Evolutionary conservation across 768 basidiomycete genomes (phyloP).

Genomic region (Rhodotorula babjevae): DNA sequence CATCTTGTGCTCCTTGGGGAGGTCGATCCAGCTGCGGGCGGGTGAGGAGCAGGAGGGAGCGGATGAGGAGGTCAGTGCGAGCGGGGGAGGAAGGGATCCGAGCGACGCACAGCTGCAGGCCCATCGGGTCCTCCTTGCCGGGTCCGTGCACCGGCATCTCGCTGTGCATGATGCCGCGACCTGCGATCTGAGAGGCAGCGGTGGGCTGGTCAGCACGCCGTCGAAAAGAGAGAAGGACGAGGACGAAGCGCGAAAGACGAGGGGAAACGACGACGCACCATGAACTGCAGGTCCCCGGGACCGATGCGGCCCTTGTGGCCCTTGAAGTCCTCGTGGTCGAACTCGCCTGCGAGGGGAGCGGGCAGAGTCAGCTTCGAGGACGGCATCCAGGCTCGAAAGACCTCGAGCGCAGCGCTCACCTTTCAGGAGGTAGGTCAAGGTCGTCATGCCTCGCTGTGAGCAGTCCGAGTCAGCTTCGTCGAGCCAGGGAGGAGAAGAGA

Average conservation of each 20-base stretch:
- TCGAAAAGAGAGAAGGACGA: background rate
- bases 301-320: constrained; percentile 62
- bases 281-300: constrained; percentile 74
- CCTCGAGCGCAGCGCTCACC: constrained; percentile 49
- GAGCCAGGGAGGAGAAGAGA: constrained; percentile 54
- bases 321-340: constrained; percentile 83
- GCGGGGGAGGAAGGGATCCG: background rate
- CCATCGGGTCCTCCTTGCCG: constrained; percentile 67
- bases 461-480: constrained; percentile 60
- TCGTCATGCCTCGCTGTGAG: constrained; percentile 63
- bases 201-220: background rate
- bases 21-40: constrained; percentile 40
- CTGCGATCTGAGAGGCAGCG: constrained; percentile 15
- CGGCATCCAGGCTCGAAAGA: background rate
- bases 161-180: constrained; percentile 28
- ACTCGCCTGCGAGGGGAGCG: constrained; percentile 40
- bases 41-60: background rate
- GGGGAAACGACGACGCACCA: background rate
- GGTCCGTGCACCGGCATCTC: constrained; percentile 73
- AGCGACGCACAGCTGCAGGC: constrained; percentile 73
- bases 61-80: background rate
- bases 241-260: too few relatives aligned
- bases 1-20: constrained; percentile 65
- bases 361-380: too few relatives aligned
- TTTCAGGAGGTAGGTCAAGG: constrained; percentile 74